Evolutionary conservation across 1,284 basidiomycete genomes (phyloP).

Genomic region (Ceratobasidium sp.): DNA sequence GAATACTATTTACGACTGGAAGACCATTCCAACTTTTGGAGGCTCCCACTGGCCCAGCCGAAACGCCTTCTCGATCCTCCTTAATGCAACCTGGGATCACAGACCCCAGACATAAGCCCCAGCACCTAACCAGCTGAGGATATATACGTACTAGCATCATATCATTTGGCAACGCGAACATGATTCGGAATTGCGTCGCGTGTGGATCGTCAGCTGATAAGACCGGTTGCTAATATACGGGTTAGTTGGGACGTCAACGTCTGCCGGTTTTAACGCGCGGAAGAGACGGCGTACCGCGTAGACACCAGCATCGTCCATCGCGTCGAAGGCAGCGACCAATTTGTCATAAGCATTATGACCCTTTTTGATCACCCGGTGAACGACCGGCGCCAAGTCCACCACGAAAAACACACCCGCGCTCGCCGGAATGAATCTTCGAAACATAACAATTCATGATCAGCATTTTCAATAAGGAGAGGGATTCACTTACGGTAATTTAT

Average conservation of each 20-base stretch:
- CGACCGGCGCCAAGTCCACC: slow-evolving; percentile 26
- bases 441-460: neutral
- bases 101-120: too few relatives aligned
- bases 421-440: slow-evolving; percentile 27
- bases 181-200: slow-evolving; percentile 24
- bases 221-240: slow-evolving; percentile 23
- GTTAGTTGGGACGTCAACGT: too few relatives aligned
- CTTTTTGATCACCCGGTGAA: neutral
- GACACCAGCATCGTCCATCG: slow-evolving; percentile 30
- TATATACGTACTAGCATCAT: slow-evolving; percentile 14
- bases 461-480: too few relatives aligned
- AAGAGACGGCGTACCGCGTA: slow-evolving; percentile 33
- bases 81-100: neutral
- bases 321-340: slow-evolving; percentile 7
- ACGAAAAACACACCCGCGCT: slow-evolving; percentile 43
- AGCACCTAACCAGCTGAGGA: neutral
- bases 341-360: neutral
- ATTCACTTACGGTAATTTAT: slow-evolving; percentile 26
- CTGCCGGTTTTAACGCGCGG: too few relatives aligned
- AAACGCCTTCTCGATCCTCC: slow-evolving; percentile 22
- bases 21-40: too few relatives aligned
- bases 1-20: too few relatives aligned
- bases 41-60: slow-evolving; percentile 13
- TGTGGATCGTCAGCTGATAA: slow-evolving; percentile 1
- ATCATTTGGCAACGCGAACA: slow-evolving; percentile 22